phyloP scores from a whole-genome alignment of 2,329 filamentous ascomycete species.

The Fusarium odoratissimum region DNA sequence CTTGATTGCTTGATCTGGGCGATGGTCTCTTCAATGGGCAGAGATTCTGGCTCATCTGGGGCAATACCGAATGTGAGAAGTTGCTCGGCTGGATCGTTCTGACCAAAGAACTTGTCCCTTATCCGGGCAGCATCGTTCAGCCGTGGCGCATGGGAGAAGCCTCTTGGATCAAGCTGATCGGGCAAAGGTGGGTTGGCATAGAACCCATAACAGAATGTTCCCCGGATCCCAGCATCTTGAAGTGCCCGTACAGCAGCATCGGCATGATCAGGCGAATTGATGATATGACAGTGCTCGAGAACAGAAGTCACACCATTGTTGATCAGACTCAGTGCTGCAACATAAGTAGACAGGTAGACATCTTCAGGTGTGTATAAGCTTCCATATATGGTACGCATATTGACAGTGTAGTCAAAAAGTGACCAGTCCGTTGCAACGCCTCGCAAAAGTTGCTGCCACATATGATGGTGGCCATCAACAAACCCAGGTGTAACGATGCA shows the following conservation, averaged over 20 bases:
- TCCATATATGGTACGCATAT: background rate
- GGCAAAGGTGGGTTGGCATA: background rate
- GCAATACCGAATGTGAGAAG: background rate
- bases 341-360: background rate
- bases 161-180: rapidly evolving
- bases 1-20: background rate
- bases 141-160: background rate
- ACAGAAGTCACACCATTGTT: background rate
- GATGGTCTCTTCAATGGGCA: background rate
- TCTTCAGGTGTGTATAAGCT: background rate
- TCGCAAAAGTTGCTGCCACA: background rate
- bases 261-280: background rate
- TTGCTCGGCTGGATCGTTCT: background rate
- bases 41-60: background rate
- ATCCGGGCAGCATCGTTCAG: background rate
- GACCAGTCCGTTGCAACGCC: background rate
- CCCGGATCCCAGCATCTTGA: background rate
- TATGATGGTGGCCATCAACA: background rate
- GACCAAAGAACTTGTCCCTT: background rate
- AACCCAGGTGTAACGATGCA: background rate
- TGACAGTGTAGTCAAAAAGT: background rate
- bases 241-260: background rate
- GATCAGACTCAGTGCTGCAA: background rate
- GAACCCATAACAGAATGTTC: background rate
- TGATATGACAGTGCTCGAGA: background rate